Conservation (phyloP, 371 early-diverging fungal species). For the Mortierella sp. region DNA sequence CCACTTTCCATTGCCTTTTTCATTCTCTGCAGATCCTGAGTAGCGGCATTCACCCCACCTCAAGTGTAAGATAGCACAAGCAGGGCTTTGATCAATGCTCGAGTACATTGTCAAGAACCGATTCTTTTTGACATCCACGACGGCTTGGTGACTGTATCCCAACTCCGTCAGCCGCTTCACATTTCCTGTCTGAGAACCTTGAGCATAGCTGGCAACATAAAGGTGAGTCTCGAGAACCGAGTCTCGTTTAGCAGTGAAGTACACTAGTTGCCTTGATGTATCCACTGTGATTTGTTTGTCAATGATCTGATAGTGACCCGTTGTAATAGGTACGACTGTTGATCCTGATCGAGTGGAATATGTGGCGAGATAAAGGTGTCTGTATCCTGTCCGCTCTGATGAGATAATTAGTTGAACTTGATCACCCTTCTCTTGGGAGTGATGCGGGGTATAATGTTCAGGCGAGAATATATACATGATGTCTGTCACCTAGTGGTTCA, state of each 20-base stretch:
- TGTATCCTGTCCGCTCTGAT: conserved; percentile 76
- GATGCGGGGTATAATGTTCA: conserved; percentile 1
- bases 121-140: conserved; percentile 60
- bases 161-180: conserved; percentile 65
- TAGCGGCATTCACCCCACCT: conserved; percentile 47
- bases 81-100: conserved; percentile 60
- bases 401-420: conserved; percentile 67
- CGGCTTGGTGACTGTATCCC: conserved; percentile 70
- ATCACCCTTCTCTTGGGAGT: conserved; percentile 4
- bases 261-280: conserved; percentile 67
- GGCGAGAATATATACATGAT: conserved; percentile 64
- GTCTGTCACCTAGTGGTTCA: conserved; percentile 58
- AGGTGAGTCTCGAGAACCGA: conserved; percentile 77
- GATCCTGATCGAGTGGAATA: conserved; percentile 31
- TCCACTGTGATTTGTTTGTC: conserved; percentile 78
- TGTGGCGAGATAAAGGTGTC: conserved; percentile 74
- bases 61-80: conserved; percentile 52
- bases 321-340: conserved; percentile 46
- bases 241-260: conserved; percentile 77
- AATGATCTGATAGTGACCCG: conserved; percentile 71
- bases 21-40: not conserved
- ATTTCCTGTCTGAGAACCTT: conserved; percentile 23
- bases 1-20: conserved; percentile 12
- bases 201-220: conserved; percentile 68
- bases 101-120: conserved; percentile 71